Conservation (phyloP, 2,329 filamentous ascomycete genomes). For the Dactylellina leptospora region DNA sequence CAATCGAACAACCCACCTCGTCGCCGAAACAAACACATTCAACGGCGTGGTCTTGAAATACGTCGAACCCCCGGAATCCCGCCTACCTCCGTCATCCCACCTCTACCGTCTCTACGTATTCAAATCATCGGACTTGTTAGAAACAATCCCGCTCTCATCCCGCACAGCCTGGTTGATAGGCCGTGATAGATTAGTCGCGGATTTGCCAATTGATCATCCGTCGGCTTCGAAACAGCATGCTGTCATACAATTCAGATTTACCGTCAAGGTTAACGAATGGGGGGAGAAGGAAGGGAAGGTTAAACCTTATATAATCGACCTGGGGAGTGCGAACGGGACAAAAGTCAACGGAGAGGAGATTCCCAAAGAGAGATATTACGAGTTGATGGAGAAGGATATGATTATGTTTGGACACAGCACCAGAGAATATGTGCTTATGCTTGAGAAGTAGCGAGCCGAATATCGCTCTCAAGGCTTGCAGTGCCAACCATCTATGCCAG, state of each 20-base stretch:
- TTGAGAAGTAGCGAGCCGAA: no score
- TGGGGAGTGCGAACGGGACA: conserved; percentile 93
- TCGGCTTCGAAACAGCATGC: conserved; percentile 96
- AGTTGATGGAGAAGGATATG: conserved; percentile 88
- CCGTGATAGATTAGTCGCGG: conserved; percentile 79
- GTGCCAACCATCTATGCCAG: no score
- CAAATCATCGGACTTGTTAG: conserved; percentile 80
- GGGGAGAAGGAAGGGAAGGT: conserved; percentile 82
- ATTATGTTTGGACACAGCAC: conserved; percentile 86
- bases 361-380: conserved; percentile 80
- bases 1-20: conserved; percentile 78
- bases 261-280: conserved; percentile 83
- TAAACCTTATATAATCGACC: conserved; percentile 87
- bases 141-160: conserved; percentile 74
- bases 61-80: conserved; percentile 90
- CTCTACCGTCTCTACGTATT: conserved; percentile 93
- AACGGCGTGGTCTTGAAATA: conserved; percentile 90
- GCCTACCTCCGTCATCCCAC: conserved; percentile 81
- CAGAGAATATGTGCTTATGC: conserved; percentile 92
- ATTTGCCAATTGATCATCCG: conserved; percentile 85
- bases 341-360: conserved; percentile 78
- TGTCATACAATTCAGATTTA: conserved; percentile 88
- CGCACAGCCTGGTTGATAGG: conserved; percentile 93
- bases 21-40: conserved; percentile 86
- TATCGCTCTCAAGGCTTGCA: no score